Base-by-base conservation (phyloP, 1,284 basidiomycete species). In the Cryptococcus sp. region DNA sequence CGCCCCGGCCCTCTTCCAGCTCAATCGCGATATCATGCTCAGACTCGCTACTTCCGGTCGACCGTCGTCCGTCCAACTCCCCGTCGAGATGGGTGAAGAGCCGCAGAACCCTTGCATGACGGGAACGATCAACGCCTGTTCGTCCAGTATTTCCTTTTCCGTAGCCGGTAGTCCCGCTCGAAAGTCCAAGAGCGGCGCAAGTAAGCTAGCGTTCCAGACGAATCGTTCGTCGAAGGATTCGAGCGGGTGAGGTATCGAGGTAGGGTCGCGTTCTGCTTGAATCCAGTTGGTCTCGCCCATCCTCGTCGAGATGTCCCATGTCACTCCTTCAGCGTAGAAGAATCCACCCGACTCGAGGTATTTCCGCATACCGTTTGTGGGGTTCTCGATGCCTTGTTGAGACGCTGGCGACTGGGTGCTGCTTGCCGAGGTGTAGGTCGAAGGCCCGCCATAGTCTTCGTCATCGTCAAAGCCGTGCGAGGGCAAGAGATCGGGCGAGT, bases 1-100 rank as follows among this genome's bases (percentile, higher is more conserved):
- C 18, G 95, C 97, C 2, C 95, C 95, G 18, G 95, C 94, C 54
- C 93, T 80, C 72, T 92, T 94, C 83, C 88, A 94, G 28, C 92
- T 87, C 7, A 98, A 77, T 23, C 94, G 79, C 9, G 86, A 90
- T 47, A 95, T 85, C 50, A 97, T 73, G 2, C 84, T 82, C 16
- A 94, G 72, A 1, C 84, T 84, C 18, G 61, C 62, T 22, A 58
- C 31, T 31, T 66, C 59, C 2, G 58, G 58, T 31, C 43, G 51
- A 2, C 53, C 50, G 82, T 83, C 49, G 85, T 73, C 25, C 49
- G 54, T 14, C 59, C 62, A 35, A 77, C 77, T 16, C 82, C 84
- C 38, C 22, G 82, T 57, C 0, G 56, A 48, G 18, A 68, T 50
- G 1, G 67, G 57, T 10, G 56, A 43, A 3, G 61, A 76, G 0